These are phyloP conservation scores for Priceomyces castillae DNA, from an alignment of 805 yeast species.

Conservation along the genomic window DNA sequence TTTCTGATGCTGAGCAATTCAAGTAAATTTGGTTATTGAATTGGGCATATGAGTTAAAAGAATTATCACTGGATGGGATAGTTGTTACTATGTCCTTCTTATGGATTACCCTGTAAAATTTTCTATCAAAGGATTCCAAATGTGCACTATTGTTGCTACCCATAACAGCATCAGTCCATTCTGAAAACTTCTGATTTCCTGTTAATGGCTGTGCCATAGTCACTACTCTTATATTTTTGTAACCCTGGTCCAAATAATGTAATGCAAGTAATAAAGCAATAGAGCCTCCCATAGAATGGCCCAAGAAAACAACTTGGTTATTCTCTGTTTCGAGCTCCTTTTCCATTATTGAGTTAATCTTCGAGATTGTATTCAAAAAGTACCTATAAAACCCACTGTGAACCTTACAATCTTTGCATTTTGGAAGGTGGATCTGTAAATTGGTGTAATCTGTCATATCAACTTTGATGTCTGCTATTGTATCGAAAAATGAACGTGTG, in stretches of 20 bases:
- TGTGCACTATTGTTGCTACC: constrained; percentile 23
- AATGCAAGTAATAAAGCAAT: constrained; percentile 36
- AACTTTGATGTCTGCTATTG: constrained; percentile 38
- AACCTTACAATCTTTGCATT: constrained; percentile 34
- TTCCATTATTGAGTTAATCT: constrained; percentile 23
- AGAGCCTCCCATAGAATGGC: constrained; percentile 43
- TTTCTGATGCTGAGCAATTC: constrained; percentile 25
- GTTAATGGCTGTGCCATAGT: constrained; percentile 47
- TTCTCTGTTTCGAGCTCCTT: constrained; percentile 19
- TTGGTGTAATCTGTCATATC: constrained; percentile 31
- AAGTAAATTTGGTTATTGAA: constrained; percentile 39
- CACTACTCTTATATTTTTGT: constrained; percentile 27
- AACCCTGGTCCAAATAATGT: constrained; percentile 35
- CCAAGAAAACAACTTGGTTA: constrained; percentile 24
- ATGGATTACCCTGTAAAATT: constrained; percentile 26
- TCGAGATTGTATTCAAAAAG: constrained; percentile 25
- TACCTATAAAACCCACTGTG: constrained; percentile 37
- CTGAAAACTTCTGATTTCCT: constrained; percentile 38
- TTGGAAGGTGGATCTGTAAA: constrained; percentile 18
- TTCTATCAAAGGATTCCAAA: constrained; percentile 19
- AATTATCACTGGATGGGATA: constrained; percentile 24
- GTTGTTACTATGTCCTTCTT: constrained; percentile 25
- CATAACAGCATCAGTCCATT: constrained; percentile 34
- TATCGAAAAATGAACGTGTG: constrained; percentile 40
- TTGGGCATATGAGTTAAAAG: constrained; percentile 25